Evolutionary conservation across 2,329 filamentous ascomycete species (phyloP).

Genomic region (Pezicula neosporulosa): DNA sequence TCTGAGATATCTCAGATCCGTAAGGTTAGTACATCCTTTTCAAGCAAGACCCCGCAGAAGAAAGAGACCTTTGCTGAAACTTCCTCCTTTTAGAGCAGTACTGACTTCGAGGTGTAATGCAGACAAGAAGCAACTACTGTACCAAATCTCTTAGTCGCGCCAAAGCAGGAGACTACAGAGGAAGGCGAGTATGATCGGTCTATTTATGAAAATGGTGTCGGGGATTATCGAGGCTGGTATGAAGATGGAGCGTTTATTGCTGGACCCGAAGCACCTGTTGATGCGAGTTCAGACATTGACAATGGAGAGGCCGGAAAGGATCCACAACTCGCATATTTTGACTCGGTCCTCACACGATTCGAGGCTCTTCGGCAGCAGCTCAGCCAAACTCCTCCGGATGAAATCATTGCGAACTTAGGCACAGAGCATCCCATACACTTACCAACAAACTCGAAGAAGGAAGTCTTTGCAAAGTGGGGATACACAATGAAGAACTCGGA

Average conservation of each 20-base stretch:
- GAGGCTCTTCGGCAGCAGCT: conserved; percentile 59
- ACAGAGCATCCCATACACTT: conserved; percentile 45
- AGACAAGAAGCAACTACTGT: conserved; percentile 75
- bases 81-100: conserved; percentile 6
- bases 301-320: conserved; percentile 27
- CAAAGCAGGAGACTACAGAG: conserved; percentile 36
- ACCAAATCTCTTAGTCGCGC: conserved; percentile 67
- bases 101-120: conserved; percentile 41
- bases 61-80: conserved; percentile 36
- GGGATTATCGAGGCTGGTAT: conserved; percentile 63
- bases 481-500: conserved; percentile 48
- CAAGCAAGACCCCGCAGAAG: background rate
- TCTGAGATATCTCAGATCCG: conserved; percentile 66
- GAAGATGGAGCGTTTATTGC: conserved; percentile 78
- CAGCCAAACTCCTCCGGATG: conserved; percentile 48
- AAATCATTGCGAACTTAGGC: conserved; percentile 50
- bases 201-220: conserved; percentile 45
- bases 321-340: conserved; percentile 64
- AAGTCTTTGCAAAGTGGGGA: conserved; percentile 50
- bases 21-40: conserved; percentile 52
- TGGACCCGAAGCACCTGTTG: conserved; percentile 36
- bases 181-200: conserved; percentile 33
- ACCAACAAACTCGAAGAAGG: conserved; percentile 37
- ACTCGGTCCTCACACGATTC: conserved; percentile 63
- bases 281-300: conserved; percentile 19